Conservation (phyloP, 495 filamentous ascomycete genomes). For the Penicillium crystallinum region DNA sequence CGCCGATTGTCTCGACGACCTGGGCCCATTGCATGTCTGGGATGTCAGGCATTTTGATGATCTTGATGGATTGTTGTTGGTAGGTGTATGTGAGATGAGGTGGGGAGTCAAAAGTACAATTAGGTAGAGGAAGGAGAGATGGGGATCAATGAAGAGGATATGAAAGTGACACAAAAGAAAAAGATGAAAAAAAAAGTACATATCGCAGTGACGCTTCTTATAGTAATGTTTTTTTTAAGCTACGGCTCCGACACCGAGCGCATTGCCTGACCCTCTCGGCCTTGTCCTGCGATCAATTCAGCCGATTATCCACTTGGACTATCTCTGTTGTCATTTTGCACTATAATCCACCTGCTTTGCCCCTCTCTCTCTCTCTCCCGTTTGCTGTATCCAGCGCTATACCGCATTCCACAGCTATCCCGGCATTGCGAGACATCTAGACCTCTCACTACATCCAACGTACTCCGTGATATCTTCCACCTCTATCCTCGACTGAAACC, state of each 20-base stretch:
- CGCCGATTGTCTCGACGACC: conserved; percentile 73
- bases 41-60: conserved; percentile 34
- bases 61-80: background rate
- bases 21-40: conserved; percentile 82
- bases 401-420: background rate
- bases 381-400: background rate
- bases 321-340: too few relatives aligned
- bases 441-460: background rate
- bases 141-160: background rate
- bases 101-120: background rate
- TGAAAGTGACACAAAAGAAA: background rate
- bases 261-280: background rate
- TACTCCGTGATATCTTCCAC: too few relatives aligned
- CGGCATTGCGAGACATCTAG: background rate
- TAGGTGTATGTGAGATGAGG: background rate
- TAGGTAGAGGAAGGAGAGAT: background rate
- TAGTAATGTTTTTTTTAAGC: background rate
- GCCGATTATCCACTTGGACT: too few relatives aligned
- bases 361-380: background rate
- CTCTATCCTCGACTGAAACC: too few relatives aligned
- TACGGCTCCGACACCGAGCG: background rate
- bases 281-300: too few relatives aligned
- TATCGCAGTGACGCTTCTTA: background rate
- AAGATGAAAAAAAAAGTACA: background rate
- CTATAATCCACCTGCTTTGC: too few relatives aligned